Evolutionary conservation across 345 rosid genomes (phyloP), one percentile per base, ranked within the genome.

Genomic region (sweet orange (Citrus sinensis)): DNA sequence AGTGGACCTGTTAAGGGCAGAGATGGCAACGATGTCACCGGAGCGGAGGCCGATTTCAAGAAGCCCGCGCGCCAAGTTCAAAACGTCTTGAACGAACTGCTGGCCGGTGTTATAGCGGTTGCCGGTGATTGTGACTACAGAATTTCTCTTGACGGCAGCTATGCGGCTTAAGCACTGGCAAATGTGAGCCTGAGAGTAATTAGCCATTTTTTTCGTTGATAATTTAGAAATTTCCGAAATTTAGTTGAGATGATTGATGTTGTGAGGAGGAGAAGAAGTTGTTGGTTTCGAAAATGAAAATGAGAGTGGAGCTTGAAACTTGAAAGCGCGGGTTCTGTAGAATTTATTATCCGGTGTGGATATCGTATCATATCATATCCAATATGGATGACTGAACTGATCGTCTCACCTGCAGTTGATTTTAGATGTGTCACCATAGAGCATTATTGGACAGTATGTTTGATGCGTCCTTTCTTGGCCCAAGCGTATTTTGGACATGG

Each of bases 151-250:
- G 49, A 58, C 76, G 70, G 95, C 60, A 8, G 89, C 90, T 39
- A 92, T 76, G 64, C 89, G 87, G 20, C 84, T 85, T 70, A 93
- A 85, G 86, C 94, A 92, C 73, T 91, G 94, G 83, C 96, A 90
- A 7, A 92, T 83, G 63, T 92, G 97, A 6, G 92, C 84, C 65
- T 85, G 86, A 17, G 91, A 90, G 91, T 78, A 88, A 76, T 56
- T 35, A 67, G 85, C 80, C 93, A 72, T 72, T 10, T 72, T 56
- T 22, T 5, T 14, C 3, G 58, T 13, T 4, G 34, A 20, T 6
- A 32, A 64, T 30, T 64, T 2, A 5, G 67, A 3, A 30, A 64
- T 30, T 64, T 32, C 5, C 1, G 39, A 16, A 17, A 64, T 32
- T 64, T 0, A 5, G n/a, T 17, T 16, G 1, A 6, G 67, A 30